Conservation (phyloP, 371 early-diverging fungal species). For the Mucor circinelloides region DNA sequence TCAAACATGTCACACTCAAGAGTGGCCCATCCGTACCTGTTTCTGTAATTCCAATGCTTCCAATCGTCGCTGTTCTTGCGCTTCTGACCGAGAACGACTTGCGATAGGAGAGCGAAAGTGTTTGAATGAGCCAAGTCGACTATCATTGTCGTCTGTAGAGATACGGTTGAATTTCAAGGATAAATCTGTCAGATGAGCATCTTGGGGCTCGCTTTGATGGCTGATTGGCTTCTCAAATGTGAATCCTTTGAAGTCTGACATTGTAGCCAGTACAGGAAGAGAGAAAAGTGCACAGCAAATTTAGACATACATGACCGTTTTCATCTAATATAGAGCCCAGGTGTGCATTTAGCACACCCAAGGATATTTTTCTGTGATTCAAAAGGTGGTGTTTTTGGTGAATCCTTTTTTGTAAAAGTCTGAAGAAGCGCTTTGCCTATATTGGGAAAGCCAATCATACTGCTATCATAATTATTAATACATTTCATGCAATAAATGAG, state of each 20-base stretch:
- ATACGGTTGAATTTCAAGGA: slow-evolving; percentile 5
- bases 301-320: background rate
- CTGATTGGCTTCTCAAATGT: slow-evolving; percentile 19
- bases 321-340: background rate
- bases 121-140: slow-evolving; percentile 7
- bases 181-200: background rate
- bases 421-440: no score
- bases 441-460: no score
- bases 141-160: slow-evolving; percentile 3
- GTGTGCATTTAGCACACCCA: background rate
- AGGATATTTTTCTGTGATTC: no score
- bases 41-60: slow-evolving; percentile 34
- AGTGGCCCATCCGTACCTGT: background rate
- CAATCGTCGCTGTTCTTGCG: slow-evolving; percentile 29
- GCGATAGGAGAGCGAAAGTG: slow-evolving; percentile 13
- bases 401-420: no score
- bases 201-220: background rate
- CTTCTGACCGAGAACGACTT: slow-evolving; percentile 18
- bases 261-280: background rate
- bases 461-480: no score
- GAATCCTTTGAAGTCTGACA: slow-evolving; percentile 14
- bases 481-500: no score
- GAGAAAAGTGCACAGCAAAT: background rate
- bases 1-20: background rate
- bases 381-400: no score